Conservation (phyloP, 2,329 filamentous ascomycete species). For the Emmonsiellopsis sp. region DNA sequence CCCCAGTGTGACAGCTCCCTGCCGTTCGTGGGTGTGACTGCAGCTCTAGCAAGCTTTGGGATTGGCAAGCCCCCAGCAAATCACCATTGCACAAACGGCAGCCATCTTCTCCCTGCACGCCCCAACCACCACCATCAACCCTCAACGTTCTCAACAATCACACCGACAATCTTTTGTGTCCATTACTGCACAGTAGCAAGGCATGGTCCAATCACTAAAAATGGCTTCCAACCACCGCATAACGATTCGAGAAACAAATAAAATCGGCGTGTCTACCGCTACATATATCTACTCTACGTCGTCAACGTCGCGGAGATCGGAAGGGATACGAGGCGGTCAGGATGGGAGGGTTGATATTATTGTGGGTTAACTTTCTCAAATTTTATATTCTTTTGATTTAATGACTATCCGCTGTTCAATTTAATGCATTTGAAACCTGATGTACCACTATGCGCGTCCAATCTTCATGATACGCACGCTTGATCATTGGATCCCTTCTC, state of each 20-base stretch:
- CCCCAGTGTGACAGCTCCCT: too few species aligned
- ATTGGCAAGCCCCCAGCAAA: background rate
- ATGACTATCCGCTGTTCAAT: background rate
- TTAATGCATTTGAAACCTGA: background rate
- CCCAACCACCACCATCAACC: background rate
- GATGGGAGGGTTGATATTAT: slow-evolving; percentile 36
- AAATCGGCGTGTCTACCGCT: slow-evolving; percentile 39
- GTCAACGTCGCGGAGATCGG: background rate
- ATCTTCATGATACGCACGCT: too few species aligned
- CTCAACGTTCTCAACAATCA: background rate
- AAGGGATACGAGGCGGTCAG: slow-evolving; percentile 1
- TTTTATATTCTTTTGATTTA: background rate
- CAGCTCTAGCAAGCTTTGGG: background rate
- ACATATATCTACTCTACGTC: slow-evolving; percentile 40
- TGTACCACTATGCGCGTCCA: background rate
- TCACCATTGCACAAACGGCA: background rate
- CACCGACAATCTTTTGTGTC: background rate
- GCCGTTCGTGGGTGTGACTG: too few species aligned
- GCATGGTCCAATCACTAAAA: background rate
- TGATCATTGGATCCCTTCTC: too few species aligned
- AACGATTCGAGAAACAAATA: slow-evolving; percentile 34
- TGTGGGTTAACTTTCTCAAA: slow-evolving; percentile 16
- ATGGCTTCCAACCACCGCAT: slow-evolving; percentile 13
- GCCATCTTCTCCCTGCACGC: background rate
- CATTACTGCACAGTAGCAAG: background rate